Evolutionary conservation across 129 eudicot genomes (phyloP).

Genomic region (Deinandra increscens): DNA sequence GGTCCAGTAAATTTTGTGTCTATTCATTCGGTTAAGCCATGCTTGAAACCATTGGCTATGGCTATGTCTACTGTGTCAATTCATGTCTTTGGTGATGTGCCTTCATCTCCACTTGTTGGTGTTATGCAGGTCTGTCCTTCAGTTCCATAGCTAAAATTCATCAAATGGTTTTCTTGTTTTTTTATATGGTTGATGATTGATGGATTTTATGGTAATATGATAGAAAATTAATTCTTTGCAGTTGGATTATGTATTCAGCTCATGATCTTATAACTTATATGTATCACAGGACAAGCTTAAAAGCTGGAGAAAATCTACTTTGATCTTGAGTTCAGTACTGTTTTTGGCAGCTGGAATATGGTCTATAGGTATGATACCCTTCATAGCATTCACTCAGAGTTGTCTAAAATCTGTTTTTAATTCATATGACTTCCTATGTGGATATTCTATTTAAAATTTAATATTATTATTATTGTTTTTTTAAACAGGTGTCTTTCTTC

Average conservation of each 20-base stretch:
- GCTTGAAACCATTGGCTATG: slow-evolving; percentile 81
- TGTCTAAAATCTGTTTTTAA: neutral
- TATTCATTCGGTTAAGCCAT: slow-evolving; percentile 77
- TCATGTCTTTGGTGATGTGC: slow-evolving; percentile 92
- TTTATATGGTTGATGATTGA: neutral
- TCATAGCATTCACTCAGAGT: neutral
- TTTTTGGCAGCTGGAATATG: slow-evolving; percentile 82
- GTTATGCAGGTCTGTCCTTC: slow-evolving; percentile 61
- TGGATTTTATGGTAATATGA: neutral
- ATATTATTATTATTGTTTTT: neutral
- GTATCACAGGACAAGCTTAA: slow-evolving; percentile 61
- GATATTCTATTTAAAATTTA: neutral
- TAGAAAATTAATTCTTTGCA: neutral
- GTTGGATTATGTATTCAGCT: neutral
- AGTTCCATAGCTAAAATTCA: neutral
- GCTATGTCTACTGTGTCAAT: slow-evolving; percentile 90
- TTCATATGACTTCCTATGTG: neutral
- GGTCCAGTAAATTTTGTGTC: slow-evolving; percentile 88
- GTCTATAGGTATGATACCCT: slow-evolving; percentile 52
- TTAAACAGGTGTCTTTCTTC: slow-evolving; percentile 22
- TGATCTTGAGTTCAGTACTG: slow-evolving; percentile 60
- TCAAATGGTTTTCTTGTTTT: neutral
- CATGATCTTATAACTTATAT: neutral
- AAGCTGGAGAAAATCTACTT: slow-evolving; percentile 80
- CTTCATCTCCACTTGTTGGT: slow-evolving; percentile 94